Conservation (phyloP, 2,329 filamentous ascomycete genomes). For the Hypoxylon sp. region DNA sequence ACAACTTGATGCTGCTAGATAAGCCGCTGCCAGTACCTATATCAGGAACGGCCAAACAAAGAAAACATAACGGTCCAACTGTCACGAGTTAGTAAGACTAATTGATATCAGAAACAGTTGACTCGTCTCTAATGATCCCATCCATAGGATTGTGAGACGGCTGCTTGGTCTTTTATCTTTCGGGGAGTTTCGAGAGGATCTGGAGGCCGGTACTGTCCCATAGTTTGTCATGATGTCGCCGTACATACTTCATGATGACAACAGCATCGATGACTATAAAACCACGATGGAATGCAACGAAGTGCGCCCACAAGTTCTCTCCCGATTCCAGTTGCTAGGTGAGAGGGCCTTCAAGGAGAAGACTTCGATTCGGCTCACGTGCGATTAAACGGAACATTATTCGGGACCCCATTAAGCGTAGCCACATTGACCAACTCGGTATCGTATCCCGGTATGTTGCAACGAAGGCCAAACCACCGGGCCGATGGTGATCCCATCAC, state of each 20-base stretch:
- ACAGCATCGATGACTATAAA: slow-evolving; percentile 82
- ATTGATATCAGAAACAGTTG: slow-evolving; percentile 49
- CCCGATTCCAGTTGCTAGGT: slow-evolving; percentile 73
- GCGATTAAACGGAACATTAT: slow-evolving; percentile 82
- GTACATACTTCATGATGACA: slow-evolving; percentile 74
- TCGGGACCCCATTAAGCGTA: slow-evolving; percentile 59
- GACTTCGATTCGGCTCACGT: slow-evolving; percentile 81
- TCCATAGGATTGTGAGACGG: slow-evolving; percentile 58
- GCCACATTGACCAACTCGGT: slow-evolving; percentile 55
- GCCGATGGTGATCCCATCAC: slow-evolving; percentile 54
- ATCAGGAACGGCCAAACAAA: slow-evolving; percentile 56
- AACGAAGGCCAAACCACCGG: slow-evolving; percentile 53
- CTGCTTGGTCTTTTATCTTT: slow-evolving; percentile 73
- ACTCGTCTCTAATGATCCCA: slow-evolving; percentile 58
- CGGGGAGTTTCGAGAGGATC: slow-evolving; percentile 69
- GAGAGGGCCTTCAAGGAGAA: slow-evolving; percentile 78
- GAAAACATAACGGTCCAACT: no score
- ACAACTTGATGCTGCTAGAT: neutral
- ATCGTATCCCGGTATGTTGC: slow-evolving; percentile 58
- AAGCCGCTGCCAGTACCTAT: slow-evolving; percentile 1
- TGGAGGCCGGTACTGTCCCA: slow-evolving; percentile 67
- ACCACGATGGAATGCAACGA: slow-evolving; percentile 76
- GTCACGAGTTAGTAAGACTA: neutral
- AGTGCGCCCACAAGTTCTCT: slow-evolving; percentile 76
- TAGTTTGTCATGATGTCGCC: slow-evolving; percentile 75